Evolutionary conservation across 305 asterid species (phyloP).

Genomic region (Fraxinus velutina): DNA sequence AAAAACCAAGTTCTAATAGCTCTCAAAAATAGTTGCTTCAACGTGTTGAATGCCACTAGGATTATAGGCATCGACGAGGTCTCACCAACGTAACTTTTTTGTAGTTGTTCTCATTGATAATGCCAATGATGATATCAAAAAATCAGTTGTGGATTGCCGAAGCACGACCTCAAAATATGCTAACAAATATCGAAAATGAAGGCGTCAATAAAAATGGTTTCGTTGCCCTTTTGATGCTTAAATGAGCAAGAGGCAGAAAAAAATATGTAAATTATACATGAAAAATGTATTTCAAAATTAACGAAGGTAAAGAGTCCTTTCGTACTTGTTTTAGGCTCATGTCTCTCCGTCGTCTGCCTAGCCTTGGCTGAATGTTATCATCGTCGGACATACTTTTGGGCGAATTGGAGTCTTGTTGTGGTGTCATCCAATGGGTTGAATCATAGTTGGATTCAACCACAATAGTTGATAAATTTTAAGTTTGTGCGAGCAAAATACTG

Average conservation of each 20-base stretch:
- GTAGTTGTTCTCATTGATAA: not conserved
- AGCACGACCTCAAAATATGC: not conserved
- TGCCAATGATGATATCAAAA: not conserved
- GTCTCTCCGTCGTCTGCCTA: not conserved
- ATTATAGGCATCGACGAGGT: not conserved
- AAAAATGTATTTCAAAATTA: too few relatives aligned
- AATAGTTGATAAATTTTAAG: not conserved
- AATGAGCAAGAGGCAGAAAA: not conserved
- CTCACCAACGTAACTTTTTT: not conserved
- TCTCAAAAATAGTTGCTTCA: not conserved
- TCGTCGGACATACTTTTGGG: not conserved
- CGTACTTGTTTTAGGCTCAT: not conserved
- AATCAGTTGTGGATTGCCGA: not conserved
- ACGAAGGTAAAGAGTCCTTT: not conserved
- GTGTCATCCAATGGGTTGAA: not conserved
- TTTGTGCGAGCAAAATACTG: not conserved
- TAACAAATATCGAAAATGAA: not conserved
- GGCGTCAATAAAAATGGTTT: too few relatives aligned
- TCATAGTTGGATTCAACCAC: not conserved
- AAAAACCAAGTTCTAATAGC: not conserved
- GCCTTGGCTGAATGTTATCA: not conserved
- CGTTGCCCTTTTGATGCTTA: not conserved
- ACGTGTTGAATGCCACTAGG: not conserved
- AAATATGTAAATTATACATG: not conserved
- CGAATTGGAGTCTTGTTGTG: not conserved